Conservation (phyloP, 257 asterid genomes). For the Nicotiana sylvestris region DNA sequence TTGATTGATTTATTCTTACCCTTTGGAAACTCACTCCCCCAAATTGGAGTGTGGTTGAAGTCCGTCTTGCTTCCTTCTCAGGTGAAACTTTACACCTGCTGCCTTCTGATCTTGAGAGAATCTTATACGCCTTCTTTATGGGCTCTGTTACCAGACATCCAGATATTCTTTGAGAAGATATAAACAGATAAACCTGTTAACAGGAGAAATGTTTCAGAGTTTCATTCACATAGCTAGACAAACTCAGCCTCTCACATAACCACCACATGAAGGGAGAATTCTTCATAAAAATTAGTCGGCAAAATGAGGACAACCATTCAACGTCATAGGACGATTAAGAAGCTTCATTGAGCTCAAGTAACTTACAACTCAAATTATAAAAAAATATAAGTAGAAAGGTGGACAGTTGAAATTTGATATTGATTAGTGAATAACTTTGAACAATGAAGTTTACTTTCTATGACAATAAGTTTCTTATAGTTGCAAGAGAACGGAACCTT, state of each 20-base stretch:
- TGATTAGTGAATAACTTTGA: not conserved
- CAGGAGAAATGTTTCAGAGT: not conserved
- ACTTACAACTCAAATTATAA: not conserved
- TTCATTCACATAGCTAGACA: not conserved
- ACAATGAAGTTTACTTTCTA: not conserved
- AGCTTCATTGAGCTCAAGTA: not conserved
- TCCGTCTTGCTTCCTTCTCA: slow-evolving; percentile 29
- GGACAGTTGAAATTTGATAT: not conserved
- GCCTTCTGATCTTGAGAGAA: slow-evolving; percentile 32
- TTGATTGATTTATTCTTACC: slow-evolving; percentile 38
- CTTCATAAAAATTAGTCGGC: not conserved
- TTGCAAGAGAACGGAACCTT: slow-evolving; percentile 43
- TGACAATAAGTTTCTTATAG: not conserved
- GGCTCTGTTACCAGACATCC: slow-evolving; percentile 73
- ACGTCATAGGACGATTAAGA: not conserved
- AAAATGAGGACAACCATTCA: not conserved
- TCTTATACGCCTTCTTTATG: slow-evolving; percentile 50
- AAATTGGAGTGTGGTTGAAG: slow-evolving; percentile 48
- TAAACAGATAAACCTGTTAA: slow-evolving; percentile 60
- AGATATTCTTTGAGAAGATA: slow-evolving; percentile 56
- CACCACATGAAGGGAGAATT: not conserved
- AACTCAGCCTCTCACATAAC: not conserved
- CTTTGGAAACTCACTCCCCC: slow-evolving; percentile 65
- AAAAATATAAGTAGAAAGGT: not conserved
- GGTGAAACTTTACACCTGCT: slow-evolving; percentile 4